Conservation (phyloP, 1,284 basidiomycete species). For the Rhodotorula sp. region DNA sequence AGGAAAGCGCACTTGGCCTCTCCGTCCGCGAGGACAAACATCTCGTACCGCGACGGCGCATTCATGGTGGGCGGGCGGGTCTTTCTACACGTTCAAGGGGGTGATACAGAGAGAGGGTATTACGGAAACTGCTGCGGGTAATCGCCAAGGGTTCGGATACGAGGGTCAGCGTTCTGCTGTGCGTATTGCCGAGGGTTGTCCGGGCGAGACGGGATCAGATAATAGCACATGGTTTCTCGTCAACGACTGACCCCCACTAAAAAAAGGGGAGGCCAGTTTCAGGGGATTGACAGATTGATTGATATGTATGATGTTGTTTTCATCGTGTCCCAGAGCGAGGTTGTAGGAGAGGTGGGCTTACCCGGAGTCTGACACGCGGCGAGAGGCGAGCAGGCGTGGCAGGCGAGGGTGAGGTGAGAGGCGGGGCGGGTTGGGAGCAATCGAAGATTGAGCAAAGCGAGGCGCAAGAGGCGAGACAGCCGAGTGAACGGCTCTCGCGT, state of each 20-base stretch:
- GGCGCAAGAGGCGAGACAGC: constrained; percentile 1
- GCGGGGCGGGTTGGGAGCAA: neutral
- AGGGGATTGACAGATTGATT: constrained; percentile 60
- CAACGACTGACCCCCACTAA: constrained; percentile 21
- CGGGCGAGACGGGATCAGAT: constrained; percentile 39
- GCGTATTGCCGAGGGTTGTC: too few relatives aligned
- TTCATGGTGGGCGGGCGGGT: constrained; percentile 62
- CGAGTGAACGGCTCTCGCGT: constrained; percentile 19
- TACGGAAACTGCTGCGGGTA: neutral
- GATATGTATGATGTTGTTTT: constrained; percentile 32
- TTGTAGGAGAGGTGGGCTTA: neutral
- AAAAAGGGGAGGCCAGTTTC: constrained; percentile 45
- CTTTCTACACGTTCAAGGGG: constrained; percentile 15
- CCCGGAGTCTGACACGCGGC: neutral
- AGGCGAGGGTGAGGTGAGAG: neutral
- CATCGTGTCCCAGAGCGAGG: constrained; percentile 22
- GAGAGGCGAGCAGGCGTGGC: too few relatives aligned
- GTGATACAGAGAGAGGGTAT: constrained; percentile 8
- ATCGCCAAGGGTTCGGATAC: too few relatives aligned
- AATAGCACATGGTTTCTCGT: constrained; percentile 41
- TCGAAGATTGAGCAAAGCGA: neutral
- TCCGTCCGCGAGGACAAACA: constrained; percentile 85
- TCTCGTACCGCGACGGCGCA: constrained; percentile 86
- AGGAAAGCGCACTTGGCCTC: constrained; percentile 76
- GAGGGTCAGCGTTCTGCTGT: neutral